These are phyloP conservation scores for Millerago galiae DNA, from an alignment of 805 yeast genomes.

Conservation along the genomic window DNA sequence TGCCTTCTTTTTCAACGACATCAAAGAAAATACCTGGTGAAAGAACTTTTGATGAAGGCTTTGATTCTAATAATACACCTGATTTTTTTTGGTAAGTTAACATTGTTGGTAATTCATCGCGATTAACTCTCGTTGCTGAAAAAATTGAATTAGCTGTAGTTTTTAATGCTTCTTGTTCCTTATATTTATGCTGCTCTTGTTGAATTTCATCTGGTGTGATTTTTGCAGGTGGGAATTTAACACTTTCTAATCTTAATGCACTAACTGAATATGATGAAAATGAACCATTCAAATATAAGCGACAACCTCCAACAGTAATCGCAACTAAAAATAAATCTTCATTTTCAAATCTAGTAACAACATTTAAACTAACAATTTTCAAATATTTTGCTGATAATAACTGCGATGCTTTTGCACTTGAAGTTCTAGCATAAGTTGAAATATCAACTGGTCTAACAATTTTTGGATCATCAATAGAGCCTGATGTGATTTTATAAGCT, in stretches of 20 bases:
- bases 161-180: conserved; percentile 28
- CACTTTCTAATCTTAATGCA: conserved; percentile 39
- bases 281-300: conserved; percentile 51
- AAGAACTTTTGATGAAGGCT: conserved; percentile 52
- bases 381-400: conserved; percentile 49
- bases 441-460: conserved; percentile 31
- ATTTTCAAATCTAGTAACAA: conserved; percentile 60
- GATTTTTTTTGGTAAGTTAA: conserved; percentile 51
- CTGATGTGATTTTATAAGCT: conserved; percentile 56
- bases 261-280: conserved; percentile 28
- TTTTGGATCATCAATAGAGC: conserved; percentile 35
- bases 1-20: conserved; percentile 34
- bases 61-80: conserved; percentile 47
- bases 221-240: conserved; percentile 62
- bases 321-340: conserved; percentile 69
- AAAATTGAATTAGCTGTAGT: conserved; percentile 21
- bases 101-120: conserved; percentile 25
- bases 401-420: conserved; percentile 45
- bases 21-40: conserved; percentile 87
- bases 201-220: conserved; percentile 28
- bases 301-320: conserved; percentile 75
- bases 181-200: conserved; percentile 18
- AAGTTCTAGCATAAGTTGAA: conserved; percentile 34
- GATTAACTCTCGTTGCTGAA: conserved; percentile 4
- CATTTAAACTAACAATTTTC: conserved; percentile 55